These are phyloP conservation scores for Rehmannia glutinosa DNA, from an alignment of 257 asterid species.

Conservation along the genomic window DNA sequence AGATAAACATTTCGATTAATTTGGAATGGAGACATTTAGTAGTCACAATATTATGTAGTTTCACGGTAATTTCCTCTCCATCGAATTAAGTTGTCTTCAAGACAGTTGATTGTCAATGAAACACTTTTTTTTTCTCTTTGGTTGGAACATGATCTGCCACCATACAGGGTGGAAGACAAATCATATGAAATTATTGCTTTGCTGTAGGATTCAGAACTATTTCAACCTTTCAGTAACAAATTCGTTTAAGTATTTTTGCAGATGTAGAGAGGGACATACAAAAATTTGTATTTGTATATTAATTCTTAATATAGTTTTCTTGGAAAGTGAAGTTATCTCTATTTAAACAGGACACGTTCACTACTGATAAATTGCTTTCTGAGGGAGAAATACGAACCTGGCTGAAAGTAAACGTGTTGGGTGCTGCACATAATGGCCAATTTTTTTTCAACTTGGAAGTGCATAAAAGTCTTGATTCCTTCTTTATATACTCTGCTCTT, in stretches of 20 bases:
- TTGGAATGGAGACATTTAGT: background rate
- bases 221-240: background rate
- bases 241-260: conserved; percentile 1
- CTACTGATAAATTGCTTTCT: background rate
- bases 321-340: background rate
- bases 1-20: background rate
- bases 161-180: background rate
- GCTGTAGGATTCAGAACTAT: background rate
- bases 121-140: background rate
- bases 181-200: background rate
- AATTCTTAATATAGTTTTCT: background rate
- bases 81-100: background rate
- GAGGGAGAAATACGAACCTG: background rate
- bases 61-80: background rate
- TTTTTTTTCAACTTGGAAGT: background rate
- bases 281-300: background rate
- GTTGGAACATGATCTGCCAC: conserved; percentile 1
- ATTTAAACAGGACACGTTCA: background rate
- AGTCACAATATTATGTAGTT: background rate
- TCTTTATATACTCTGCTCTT: too few species aligned
- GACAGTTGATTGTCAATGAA: background rate
- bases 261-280: background rate
- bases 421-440: background rate
- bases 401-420: background rate
- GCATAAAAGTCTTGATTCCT: background rate